Evolutionary conservation across 441 rosid species (phyloP).

Genomic region (Erysimum cheiri): DNA sequence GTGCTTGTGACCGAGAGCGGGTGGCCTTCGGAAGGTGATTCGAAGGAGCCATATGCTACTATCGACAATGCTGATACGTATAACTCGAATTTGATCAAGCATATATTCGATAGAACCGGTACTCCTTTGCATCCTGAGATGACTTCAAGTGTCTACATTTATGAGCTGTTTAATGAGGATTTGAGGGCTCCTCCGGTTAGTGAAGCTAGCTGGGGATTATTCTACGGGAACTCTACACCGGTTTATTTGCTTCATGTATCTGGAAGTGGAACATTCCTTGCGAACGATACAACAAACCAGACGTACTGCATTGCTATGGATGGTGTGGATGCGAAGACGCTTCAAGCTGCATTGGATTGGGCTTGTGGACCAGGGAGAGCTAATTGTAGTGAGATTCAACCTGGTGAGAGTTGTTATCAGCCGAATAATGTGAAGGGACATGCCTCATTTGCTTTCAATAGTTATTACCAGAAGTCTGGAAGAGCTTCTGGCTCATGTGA

Average conservation of each 20-base stretch:
- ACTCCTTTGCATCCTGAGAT: conserved; percentile 92
- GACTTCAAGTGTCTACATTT: conserved; percentile 78
- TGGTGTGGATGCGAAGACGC: conserved; percentile 68
- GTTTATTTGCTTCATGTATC: conserved; percentile 91
- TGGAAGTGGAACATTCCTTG: conserved; percentile 85
- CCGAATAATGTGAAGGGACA: conserved; percentile 87
- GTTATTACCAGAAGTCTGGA: conserved; percentile 91
- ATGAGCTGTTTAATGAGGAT: conserved; percentile 93
- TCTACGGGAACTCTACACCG: conserved; percentile 78
- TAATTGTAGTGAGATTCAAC: conserved; percentile 93
- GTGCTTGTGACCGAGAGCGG: conserved; percentile 90
- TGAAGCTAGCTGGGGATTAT: conserved; percentile 93
- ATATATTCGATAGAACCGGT: conserved; percentile 77
- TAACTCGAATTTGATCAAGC: conserved; percentile 91
- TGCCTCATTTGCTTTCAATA: conserved; percentile 95
- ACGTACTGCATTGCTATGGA: conserved; percentile 88
- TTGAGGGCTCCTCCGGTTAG: conserved; percentile 75
- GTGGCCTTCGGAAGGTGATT: conserved; percentile 90
- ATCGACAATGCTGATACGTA: conserved; percentile 84
- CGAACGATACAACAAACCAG: conserved; percentile 91
- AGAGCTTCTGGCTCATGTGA: conserved; percentile 85
- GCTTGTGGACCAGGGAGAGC: conserved; percentile 95
- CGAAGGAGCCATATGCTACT: conserved; percentile 88
- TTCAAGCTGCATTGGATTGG: conserved; percentile 98
- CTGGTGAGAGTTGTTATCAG: conserved; percentile 90